Evolutionary conservation across 2,329 filamentous ascomycete genomes (phyloP), one percentile per base, ranked within the genome.

Genomic region (Biscogniauxia marginata): DNA sequence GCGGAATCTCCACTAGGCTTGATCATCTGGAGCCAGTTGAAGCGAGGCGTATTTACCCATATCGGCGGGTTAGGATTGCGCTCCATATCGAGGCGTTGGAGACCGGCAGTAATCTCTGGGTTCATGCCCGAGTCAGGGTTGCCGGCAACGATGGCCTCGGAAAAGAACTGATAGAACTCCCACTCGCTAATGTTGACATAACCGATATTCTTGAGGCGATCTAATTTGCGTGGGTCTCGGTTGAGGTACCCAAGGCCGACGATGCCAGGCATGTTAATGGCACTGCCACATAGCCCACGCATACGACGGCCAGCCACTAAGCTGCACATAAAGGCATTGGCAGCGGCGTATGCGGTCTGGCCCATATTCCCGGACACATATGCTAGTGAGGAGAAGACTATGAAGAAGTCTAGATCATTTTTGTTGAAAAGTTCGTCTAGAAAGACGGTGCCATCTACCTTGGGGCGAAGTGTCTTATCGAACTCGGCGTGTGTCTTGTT

Each of bases 341-440:
- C 73, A 4, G 75, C 73, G 1, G 65, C 60, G 50, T 79, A 79
- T 20, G 63, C 68, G 7, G 64, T 59, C 53, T 78, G 77, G 1
- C 74, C 74, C 1, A 54, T 49, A 47, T 73, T 73, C 0, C 76
- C 77, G 0, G 68, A 63, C 0, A 76, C 64, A 4, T 52, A 63
- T 4, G 70, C 58, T 1, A 73, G 56, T 0, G 77, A 79, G 0
- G 72, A 75, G 44, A 78, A 72, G 21, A 75, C 59, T 9, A 79
- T 64, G 61, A 80, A 77, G 52, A 77, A 77, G 46, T 76, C 74
- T 0, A 77, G 67, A 6, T 65, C 49, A 0, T 53, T 48, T 1
- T 68, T 58, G 7, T 54, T 30, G 50, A 75, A 73, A 0, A 73
- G 50, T 1, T 69, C 62, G 7, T 76, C 67, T 0, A 76, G 64